Evolutionary conservation across 805 yeast genomes (phyloP).

Genomic region (Candida tallmaniae): DNA sequence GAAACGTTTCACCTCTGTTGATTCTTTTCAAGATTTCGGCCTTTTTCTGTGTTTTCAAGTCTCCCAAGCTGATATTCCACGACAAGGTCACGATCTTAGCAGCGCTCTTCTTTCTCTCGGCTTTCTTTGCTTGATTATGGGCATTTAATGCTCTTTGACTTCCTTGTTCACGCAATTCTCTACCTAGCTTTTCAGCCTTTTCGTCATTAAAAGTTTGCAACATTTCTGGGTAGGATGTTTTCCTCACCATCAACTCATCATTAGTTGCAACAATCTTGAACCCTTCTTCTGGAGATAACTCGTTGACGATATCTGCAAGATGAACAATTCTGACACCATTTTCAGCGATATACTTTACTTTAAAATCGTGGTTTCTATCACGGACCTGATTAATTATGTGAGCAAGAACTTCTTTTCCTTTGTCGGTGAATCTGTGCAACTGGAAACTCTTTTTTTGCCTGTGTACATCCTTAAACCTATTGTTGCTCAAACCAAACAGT

Average conservation of each 20-base stretch:
- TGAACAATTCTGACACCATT: constrained; percentile 18
- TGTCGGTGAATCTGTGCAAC: constrained; percentile 12
- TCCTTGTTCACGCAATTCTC: constrained; percentile 29
- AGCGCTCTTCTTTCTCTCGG: constrained; percentile 34
- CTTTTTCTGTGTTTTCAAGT: constrained; percentile 34
- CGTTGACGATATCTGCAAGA: constrained; percentile 31
- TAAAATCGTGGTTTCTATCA: constrained; percentile 14
- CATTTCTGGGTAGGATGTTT: constrained; percentile 27
- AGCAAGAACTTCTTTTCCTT: constrained; percentile 23
- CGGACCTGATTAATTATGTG: constrained; percentile 20
- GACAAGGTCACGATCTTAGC: constrained; percentile 26
- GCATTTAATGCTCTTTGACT: constrained; percentile 27
- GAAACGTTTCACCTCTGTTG: constrained; percentile 30
- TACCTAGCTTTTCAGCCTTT: constrained; percentile 27
- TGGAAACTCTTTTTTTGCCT: too few species aligned
- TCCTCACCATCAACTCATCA: constrained; percentile 15
- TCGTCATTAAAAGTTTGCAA: constrained; percentile 25
- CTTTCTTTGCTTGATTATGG: constrained; percentile 22
- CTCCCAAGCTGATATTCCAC: constrained; percentile 37
- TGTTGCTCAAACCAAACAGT: too few species aligned
- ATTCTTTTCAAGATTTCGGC: constrained; percentile 29
- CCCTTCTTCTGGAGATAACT: constrained; percentile 16
- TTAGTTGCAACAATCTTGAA: constrained; percentile 8
- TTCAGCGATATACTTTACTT: constrained; percentile 25
- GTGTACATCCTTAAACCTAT: too few species aligned